Evolutionary conservation across 768 basidiomycete genomes (phyloP), one percentile per base, ranked within the genome.

Genomic region (Suillus alpinus): DNA sequence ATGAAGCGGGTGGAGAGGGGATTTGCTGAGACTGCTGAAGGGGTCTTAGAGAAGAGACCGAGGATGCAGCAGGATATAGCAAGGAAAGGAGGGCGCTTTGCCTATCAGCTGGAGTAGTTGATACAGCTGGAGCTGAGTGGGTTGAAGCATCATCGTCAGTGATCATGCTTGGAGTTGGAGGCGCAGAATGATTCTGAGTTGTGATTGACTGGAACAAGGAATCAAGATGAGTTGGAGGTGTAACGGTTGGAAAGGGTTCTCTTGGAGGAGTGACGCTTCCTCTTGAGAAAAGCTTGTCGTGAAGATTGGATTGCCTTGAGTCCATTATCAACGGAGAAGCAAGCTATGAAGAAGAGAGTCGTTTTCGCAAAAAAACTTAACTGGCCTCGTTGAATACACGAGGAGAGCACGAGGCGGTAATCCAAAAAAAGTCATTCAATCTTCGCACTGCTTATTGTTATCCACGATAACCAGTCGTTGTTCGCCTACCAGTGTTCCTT

Each of bases 11-110:
- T 12, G 89, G 89, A 0, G 88, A 87, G 13, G 88, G 88, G 44
- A 88, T 77, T 68, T 89, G 88, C 66, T 86, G 87, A 12, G 82
- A 71, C 58, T 65, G 65, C 32, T 29, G 59, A 16, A 60, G 56
- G 16, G 36, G 65, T 20, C 57, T 68, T 66, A 3, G 46, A 57
- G 69, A 53, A 41, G 74, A 66, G 13, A 74, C 59, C 6, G 83
- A 68, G 6, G 78, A 71, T 1, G 82, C 75, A 32, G 78, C 77
- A 51, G 83, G 76, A 62, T 87, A 81, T 20, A 92, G 80, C 34
- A 92, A 78, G 61, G 87, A 87, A 47, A 93, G 78, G 53, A 94
- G 78, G 0, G 91, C 88, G 67, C 82, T 90, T 75, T 93, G 90
- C 61, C 87, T 81, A 58, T 93, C 91, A 0, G 83, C 75, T 58